Evolutionary conservation across 2,329 filamentous ascomycete genomes (phyloP).

Genomic region (Beauveria varroae): DNA sequence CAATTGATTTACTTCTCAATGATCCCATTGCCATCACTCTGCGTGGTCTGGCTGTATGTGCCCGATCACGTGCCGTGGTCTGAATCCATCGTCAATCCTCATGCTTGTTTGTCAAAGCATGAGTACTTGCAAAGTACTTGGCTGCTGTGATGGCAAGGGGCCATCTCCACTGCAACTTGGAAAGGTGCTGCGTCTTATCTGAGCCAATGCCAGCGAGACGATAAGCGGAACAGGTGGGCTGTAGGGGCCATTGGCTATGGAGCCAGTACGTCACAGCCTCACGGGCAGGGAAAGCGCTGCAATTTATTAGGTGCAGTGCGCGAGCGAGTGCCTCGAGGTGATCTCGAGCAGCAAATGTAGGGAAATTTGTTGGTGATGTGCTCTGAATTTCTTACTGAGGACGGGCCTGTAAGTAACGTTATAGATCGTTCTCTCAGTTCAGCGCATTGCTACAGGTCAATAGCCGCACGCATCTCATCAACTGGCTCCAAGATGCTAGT

Average conservation of each 20-base stretch:
- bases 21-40: background rate
- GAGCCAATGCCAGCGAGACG: background rate
- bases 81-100: background rate
- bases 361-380: background rate
- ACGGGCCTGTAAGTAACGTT: background rate
- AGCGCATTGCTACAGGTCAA: background rate
- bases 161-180: no score
- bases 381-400: background rate
- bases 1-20: background rate
- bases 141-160: background rate
- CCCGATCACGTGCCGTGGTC: background rate
- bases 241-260: background rate
- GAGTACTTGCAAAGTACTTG: background rate
- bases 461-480: background rate
- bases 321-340: background rate
- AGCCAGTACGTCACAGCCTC: background rate
- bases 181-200: background rate
- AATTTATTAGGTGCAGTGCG: no score
- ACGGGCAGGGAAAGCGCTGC: background rate
- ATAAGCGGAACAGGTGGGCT: background rate
- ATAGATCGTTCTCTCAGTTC: no score
- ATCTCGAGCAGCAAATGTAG: background rate
- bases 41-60: background rate
- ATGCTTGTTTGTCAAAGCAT: background rate
- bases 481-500: background rate